Percentiles rank a stretch among this genome's conserved stretches.
Conservation (phyloP, 805 yeast species). For the Candida mattraensis region DNA sequence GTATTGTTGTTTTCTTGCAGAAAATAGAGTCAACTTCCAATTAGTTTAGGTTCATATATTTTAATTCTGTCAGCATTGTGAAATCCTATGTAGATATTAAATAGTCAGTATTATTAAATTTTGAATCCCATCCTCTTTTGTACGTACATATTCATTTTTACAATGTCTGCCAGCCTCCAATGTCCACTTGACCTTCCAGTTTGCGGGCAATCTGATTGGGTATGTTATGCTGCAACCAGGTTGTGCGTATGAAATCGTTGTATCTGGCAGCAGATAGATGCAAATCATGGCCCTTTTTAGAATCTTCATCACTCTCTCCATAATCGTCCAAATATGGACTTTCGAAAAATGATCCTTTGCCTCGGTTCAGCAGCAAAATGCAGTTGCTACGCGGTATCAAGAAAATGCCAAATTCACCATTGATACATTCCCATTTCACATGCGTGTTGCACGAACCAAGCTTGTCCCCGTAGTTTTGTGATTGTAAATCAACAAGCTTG, state of each 20-base stretch:
- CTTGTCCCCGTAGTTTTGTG: conserved; percentile 48
- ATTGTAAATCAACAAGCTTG: conserved; percentile 64
- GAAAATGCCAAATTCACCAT: conserved; percentile 65
- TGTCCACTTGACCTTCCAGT: conserved; percentile 74
- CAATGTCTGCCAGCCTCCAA: conserved; percentile 95
- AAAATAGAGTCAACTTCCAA: no score
- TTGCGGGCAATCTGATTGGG: conserved; percentile 76
- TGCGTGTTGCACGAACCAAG: conserved; percentile 84
- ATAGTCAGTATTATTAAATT: no score
- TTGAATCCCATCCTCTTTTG: no score
- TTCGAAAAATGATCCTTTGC: conserved; percentile 79
- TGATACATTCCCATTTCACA: conserved; percentile 57
- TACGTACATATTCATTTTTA: conserved; percentile 29
- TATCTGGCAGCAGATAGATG: conserved; percentile 62
- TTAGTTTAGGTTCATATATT: no score
- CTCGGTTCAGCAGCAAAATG: conserved; percentile 61
- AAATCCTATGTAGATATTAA: no score
- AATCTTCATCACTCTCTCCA: conserved; percentile 80
- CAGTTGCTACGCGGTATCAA: conserved; percentile 69
- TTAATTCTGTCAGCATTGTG: no score
- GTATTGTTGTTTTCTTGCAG: no score
- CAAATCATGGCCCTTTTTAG: conserved; percentile 71
- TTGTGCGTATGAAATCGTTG: conserved; percentile 58
- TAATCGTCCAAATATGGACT: conserved; percentile 85
- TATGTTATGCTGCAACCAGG: conserved; percentile 80